Percentiles rank a stretch among this genome's conserved stretches.
These are phyloP conservation scores for Neurospora crassa DNA, from an alignment of 2,329 filamentous ascomycete genomes.

Conservation along the genomic window DNA sequence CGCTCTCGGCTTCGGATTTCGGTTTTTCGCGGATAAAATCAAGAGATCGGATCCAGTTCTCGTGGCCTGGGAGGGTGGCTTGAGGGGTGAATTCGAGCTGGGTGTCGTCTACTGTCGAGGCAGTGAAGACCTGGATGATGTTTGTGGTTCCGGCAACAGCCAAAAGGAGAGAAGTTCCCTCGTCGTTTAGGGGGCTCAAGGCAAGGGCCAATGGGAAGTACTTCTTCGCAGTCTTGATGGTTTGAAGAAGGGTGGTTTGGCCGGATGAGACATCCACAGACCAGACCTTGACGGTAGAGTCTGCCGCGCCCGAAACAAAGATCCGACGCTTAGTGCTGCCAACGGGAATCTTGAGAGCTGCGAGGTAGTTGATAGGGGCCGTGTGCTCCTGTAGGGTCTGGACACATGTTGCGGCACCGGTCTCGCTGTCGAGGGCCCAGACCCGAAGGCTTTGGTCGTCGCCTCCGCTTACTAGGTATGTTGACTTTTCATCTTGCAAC, in stretches of 20 bases:
- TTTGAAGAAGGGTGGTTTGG: conserved; percentile 51
- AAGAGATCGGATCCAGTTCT: conserved; percentile 87
- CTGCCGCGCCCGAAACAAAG: conserved; percentile 73
- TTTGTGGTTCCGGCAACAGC: conserved; percentile 81
- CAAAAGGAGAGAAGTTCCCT: conserved; percentile 50
- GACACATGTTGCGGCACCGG: conserved; percentile 28
- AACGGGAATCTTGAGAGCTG: conserved; percentile 28
- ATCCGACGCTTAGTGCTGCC: conserved; percentile 25
- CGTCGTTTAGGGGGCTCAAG: conserved; percentile 48
- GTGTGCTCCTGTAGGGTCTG: conserved; percentile 57
- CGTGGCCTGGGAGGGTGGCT: conserved; percentile 76
- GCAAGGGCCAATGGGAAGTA: conserved; percentile 77
- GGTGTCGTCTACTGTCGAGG: conserved; percentile 18
- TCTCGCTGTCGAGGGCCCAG: conserved; percentile 44
- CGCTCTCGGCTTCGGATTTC: conserved; percentile 40
- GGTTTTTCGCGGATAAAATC: conserved; percentile 60
- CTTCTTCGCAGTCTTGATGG: conserved; percentile 62
- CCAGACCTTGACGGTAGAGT: conserved; percentile 68
- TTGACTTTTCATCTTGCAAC: conserved; percentile 32
- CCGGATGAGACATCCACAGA: conserved; percentile 39
- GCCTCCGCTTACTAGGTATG: conserved; percentile 66
- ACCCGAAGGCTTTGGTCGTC: conserved; percentile 70
- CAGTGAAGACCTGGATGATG: conserved; percentile 70
- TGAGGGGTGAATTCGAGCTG: conserved; percentile 54
- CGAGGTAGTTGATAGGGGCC: conserved; percentile 65